These are phyloP conservation scores for Trypanosoma congolense DNA, from an alignment of 208 protist species.

Conservation along the genomic window DNA sequence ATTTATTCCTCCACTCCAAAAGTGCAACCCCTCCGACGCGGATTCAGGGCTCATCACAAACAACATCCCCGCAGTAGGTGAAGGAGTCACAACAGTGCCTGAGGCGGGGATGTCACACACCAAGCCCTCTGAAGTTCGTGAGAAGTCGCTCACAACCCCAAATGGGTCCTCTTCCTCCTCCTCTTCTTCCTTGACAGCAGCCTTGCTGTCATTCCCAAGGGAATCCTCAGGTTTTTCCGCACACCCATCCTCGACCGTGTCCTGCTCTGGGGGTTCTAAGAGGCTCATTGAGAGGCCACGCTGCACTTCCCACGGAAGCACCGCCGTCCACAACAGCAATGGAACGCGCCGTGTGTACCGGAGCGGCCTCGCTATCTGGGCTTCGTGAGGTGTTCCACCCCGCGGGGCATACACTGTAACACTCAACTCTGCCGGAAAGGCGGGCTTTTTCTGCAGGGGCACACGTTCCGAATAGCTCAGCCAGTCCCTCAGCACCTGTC, in stretches of 20 bases:
- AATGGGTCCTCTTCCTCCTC: slow-evolving; percentile 51
- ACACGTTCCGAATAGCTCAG: slow-evolving; percentile 41
- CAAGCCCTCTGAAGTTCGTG: too few relatives aligned
- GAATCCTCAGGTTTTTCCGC: not conserved
- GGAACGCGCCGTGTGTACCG: slow-evolving; percentile 36
- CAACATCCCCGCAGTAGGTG: slow-evolving; percentile 41
- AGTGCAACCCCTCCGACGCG: slow-evolving; percentile 32
- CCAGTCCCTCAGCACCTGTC: slow-evolving; percentile 65
- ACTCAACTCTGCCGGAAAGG: slow-evolving; percentile 44
- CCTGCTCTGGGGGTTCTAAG: slow-evolving; percentile 22
- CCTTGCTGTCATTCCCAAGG: not conserved
- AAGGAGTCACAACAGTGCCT: too few relatives aligned
- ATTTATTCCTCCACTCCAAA: slow-evolving; percentile 82
- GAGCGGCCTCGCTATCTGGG: not conserved
- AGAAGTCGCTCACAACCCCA: slow-evolving; percentile 50
- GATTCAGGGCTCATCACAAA: slow-evolving; percentile 42
- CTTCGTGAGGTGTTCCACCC: not conserved
- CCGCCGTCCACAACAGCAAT: slow-evolving; percentile 67
- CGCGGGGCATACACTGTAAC: slow-evolving; percentile 29
- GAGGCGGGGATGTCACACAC: too few relatives aligned
- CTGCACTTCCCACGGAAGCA: slow-evolving; percentile 86
- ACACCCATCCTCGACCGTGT: not conserved
- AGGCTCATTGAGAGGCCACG: slow-evolving; percentile 66
- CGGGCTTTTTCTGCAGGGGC: slow-evolving; percentile 52
- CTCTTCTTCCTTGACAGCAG: not conserved